Evolutionary conservation across 1,284 basidiomycete species (phyloP).

Genomic region (Trichosporon faecale): DNA sequence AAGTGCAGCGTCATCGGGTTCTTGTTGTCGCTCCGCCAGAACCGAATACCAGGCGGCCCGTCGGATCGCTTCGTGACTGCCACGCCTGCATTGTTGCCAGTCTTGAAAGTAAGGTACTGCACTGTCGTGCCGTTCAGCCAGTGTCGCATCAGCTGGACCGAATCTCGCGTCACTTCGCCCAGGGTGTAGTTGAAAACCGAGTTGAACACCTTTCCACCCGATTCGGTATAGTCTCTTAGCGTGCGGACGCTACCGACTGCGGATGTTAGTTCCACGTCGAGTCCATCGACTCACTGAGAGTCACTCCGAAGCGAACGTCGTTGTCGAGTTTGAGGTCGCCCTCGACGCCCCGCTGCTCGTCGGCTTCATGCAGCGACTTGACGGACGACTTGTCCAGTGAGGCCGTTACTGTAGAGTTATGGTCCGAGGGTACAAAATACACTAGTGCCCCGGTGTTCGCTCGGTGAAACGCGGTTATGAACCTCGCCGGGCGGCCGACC

Average conservation of each 20-base stretch:
- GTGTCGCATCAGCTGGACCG: conserved; percentile 49
- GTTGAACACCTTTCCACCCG: conserved; percentile 40
- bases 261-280: conserved; percentile 2
- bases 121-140: conserved; percentile 54
- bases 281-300: conserved; percentile 38
- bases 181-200: conserved; percentile 56
- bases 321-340: conserved; percentile 47
- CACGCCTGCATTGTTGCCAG: conserved; percentile 38
- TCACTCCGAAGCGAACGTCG: conserved; percentile 53
- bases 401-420: conserved; percentile 25
- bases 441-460: conserved; percentile 54
- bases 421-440: conserved; percentile 48
- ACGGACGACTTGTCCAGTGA: conserved; percentile 34
- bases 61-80: background rate
- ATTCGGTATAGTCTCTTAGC: conserved; percentile 52
- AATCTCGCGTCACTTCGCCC: conserved; percentile 41
- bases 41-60: conserved; percentile 26
- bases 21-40: conserved; percentile 34
- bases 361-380: conserved; percentile 14
- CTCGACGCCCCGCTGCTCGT: conserved; percentile 52
- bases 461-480: conserved; percentile 54
- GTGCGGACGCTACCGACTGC: conserved; percentile 53
- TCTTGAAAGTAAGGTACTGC: conserved; percentile 46
- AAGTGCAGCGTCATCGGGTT: conserved; percentile 45
- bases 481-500: conserved; percentile 42